Conservation (phyloP, 768 basidiomycete genomes). For the Macrolepiota dolichaula region DNA sequence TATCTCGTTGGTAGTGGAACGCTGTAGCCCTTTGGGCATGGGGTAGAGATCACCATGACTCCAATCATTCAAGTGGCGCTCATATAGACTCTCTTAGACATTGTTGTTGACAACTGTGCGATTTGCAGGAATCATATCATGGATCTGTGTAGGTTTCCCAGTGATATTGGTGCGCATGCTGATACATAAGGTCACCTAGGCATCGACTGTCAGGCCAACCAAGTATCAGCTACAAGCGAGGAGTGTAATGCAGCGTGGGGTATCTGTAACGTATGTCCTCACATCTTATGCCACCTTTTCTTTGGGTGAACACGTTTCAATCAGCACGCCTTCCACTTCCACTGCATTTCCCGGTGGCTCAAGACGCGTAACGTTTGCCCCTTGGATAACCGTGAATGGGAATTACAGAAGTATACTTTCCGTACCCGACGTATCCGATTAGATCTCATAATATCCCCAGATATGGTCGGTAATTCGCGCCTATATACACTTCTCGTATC, state of each 20-base stretch:
- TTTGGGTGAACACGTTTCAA: neutral
- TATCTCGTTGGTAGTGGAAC: slow-evolving; percentile 73
- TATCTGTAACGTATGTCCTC: slow-evolving; percentile 82
- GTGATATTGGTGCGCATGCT: neutral
- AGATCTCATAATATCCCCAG: slow-evolving; percentile 19
- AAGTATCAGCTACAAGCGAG: slow-evolving; percentile 93
- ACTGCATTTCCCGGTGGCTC: slow-evolving; percentile 98
- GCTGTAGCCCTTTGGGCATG: slow-evolving; percentile 98
- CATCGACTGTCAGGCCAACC: slow-evolving; percentile 99
- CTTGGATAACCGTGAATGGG: slow-evolving; percentile 95
- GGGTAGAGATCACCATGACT: slow-evolving; percentile 48
- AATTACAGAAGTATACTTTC: slow-evolving; percentile 84
- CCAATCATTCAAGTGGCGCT: slow-evolving; percentile 11
- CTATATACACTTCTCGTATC: neutral
- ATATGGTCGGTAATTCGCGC: slow-evolving; percentile 34
- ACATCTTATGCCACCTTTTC: neutral
- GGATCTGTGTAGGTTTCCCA: slow-evolving; percentile 82
- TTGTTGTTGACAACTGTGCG: slow-evolving; percentile 98
- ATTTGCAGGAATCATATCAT: slow-evolving; percentile 99
- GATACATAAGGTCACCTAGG: slow-evolving; percentile 45
- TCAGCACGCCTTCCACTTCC: slow-evolving; percentile 99
- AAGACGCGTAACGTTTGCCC: slow-evolving; percentile 97
- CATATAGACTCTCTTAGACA: slow-evolving; percentile 51
- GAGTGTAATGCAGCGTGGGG: slow-evolving; percentile 99
- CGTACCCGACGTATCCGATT: neutral